Conservation (phyloP, 441 rosid genomes). For the Dalechampia spathulata region DNA sequence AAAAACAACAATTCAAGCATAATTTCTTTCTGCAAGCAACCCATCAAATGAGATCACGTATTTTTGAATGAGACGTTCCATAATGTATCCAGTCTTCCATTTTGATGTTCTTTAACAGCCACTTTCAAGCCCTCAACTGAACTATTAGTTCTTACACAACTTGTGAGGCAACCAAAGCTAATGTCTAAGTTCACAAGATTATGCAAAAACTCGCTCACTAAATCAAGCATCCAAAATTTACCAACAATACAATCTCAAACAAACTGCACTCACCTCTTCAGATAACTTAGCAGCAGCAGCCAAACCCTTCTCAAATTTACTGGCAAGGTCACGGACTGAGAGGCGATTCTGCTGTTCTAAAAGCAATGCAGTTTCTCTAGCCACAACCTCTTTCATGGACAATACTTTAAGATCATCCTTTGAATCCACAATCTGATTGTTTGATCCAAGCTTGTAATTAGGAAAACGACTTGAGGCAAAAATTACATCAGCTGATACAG, state of each 20-base stretch:
- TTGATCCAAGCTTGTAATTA: conserved; percentile 66
- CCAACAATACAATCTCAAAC: not conserved
- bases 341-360: conserved; percentile 92
- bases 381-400: conserved; percentile 89
- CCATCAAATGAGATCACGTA: no score
- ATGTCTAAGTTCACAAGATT: not conserved
- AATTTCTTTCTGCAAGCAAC: no score
- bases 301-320: conserved; percentile 86
- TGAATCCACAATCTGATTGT: conserved; percentile 62
- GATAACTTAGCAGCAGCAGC: conserved; percentile 95
- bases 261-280: conserved; percentile 70
- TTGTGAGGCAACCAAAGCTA: not conserved
- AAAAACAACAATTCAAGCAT: no score
- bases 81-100: no score
- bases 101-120: no score
- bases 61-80: no score
- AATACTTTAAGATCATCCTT: conserved; percentile 63
- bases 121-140: not conserved
- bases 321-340: conserved; percentile 96
- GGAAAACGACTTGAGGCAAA: conserved; percentile 89
- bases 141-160: not conserved
- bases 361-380: conserved; percentile 77
- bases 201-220: not conserved
- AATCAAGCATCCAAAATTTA: conserved; percentile 4
- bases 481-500: conserved; percentile 79